Conservation (phyloP, 2,329 filamentous ascomycete species). For the Malbranchea zuffiana region DNA sequence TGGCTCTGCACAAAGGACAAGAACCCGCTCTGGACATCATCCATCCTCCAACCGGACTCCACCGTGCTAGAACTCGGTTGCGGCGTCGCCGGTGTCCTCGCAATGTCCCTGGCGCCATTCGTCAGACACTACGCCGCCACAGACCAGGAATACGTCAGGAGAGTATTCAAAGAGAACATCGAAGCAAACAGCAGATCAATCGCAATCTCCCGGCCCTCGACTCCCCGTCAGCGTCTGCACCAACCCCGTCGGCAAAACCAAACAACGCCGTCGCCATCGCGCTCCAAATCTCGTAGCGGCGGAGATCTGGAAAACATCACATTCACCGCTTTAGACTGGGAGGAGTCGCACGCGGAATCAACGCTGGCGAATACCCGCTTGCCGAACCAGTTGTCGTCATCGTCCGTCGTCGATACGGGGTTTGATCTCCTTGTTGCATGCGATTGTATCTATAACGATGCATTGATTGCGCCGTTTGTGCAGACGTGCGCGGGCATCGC, state of each 20-base stretch:
- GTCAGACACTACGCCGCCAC: slow-evolving; percentile 64
- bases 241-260: too few relatives aligned
- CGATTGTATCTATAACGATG: slow-evolving; percentile 93
- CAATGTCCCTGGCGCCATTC: slow-evolving; percentile 52
- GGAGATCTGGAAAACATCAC: slow-evolving; percentile 33
- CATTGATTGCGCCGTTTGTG: slow-evolving; percentile 71
- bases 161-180: slow-evolving; percentile 66
- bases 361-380: slow-evolving; percentile 19
- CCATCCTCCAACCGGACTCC: slow-evolving; percentile 45
- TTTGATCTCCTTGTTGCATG: slow-evolving; percentile 73
- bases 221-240: not conserved
- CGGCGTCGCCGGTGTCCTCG: slow-evolving; percentile 73
- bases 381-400: not conserved
- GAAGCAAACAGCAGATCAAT: slow-evolving; percentile 32
- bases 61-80: slow-evolving; percentile 73
- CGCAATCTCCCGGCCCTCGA: not conserved
- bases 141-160: slow-evolving; percentile 77
- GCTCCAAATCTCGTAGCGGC: not conserved
- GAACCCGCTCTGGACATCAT: slow-evolving; percentile 53
- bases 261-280: too few relatives aligned
- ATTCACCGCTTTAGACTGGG: slow-evolving; percentile 70
- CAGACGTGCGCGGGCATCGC: slow-evolving; percentile 68
- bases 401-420: slow-evolving; percentile 27
- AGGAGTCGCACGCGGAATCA: slow-evolving; percentile 49
- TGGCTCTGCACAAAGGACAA: slow-evolving; percentile 57